Evolutionary conservation across 2,329 filamentous ascomycete species (phyloP), one percentile per base, ranked within the genome.

Genomic region (Tolypocladium ophioglossoides): DNA sequence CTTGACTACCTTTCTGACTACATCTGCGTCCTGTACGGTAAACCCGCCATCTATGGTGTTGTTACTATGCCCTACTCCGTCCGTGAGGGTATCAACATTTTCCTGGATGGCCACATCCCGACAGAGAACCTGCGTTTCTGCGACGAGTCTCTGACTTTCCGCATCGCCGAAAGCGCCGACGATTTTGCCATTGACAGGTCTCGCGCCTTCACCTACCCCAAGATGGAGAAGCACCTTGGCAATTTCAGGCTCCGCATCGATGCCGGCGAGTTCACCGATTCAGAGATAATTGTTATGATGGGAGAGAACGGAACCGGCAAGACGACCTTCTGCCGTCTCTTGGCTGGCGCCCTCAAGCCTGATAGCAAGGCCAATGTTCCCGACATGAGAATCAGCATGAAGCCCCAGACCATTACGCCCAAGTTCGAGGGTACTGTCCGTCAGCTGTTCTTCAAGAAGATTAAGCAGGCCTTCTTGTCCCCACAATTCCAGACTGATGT

Each of bases 401-500:
- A 99, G 81, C 95, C 95, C 22, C 94, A 99, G 78, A 99, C 95
- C 66, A 99, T 99, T 67, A 99, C 91, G 2, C 94, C 94, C 68
- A 99, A 96, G 74, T 99, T 96, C 69, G 86, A 91, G 61, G 94
- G 95, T 59, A 99, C 92, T 40, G 94, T 99, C 55, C 90, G 94
- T 59, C 91, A 96, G 73, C 82, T 99, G 51, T 97, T 99, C 80
- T 96, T 97, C 84, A 99, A 99, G 86, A 92, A 94, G 78, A 99
- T 99, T 75, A 96, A 96, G 81, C 85, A 91, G 58, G 86, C 92
- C 39, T 99, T 99, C 83, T 73, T 99, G 64, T 94, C 86, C 63
- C 94, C 94, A 34, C 94, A 99, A 73, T 99, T 99, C 82, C 94
- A 99, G 78, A 99, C 94, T 16, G 94, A 99, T 71, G 95, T 99